Conservation (phyloP, 352 stramenopile species). For the Globisporangium barbulae region DNA sequence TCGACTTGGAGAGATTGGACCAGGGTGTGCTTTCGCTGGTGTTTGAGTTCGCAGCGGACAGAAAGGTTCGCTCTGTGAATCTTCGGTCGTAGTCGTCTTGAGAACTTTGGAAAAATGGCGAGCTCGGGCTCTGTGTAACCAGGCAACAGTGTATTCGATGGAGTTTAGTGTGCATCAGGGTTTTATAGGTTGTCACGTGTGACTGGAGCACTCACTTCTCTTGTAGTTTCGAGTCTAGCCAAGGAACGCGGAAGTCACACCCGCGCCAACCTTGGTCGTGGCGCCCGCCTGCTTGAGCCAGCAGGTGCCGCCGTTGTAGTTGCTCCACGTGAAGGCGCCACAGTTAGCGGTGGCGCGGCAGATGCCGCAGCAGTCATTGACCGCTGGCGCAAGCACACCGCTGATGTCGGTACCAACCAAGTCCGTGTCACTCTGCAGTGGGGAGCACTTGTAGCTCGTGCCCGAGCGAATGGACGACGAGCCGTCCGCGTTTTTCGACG, state of each 20-base stretch:
- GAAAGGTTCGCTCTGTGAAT: not conserved
- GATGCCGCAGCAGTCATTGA: slow-evolving; percentile 9
- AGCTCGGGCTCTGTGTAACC: not conserved
- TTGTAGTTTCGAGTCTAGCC: not conserved
- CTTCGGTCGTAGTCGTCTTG: not conserved
- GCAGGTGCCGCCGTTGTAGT: slow-evolving; percentile 13
- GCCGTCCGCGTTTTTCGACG: not conserved
- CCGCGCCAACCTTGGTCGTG: not conserved
- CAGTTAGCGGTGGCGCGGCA: slow-evolving; percentile 8
- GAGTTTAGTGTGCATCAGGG: too few species aligned
- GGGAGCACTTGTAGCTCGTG: slow-evolving; percentile 11
- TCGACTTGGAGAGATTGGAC: not conserved
- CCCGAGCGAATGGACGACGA: slow-evolving; percentile 3
- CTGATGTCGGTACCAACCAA: not conserved
- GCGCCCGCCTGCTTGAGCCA: slow-evolving; percentile 7
- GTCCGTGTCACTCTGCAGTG: slow-evolving; percentile 3
- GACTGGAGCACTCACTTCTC: too few species aligned
- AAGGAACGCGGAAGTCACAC: not conserved
- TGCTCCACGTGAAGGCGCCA: slow-evolving; percentile 8
- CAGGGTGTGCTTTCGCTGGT: not conserved
- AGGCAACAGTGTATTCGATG: not conserved
- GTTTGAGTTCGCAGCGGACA: not conserved
- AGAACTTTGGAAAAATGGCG: not conserved
- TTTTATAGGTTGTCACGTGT: too few species aligned
- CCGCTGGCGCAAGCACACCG: not conserved